A percentile compares a stretch with the other conserved stretches of the same genome.
phyloP scores from a whole-genome alignment of 139 green algal species.

The Chlamydomonas sp. region DNA sequence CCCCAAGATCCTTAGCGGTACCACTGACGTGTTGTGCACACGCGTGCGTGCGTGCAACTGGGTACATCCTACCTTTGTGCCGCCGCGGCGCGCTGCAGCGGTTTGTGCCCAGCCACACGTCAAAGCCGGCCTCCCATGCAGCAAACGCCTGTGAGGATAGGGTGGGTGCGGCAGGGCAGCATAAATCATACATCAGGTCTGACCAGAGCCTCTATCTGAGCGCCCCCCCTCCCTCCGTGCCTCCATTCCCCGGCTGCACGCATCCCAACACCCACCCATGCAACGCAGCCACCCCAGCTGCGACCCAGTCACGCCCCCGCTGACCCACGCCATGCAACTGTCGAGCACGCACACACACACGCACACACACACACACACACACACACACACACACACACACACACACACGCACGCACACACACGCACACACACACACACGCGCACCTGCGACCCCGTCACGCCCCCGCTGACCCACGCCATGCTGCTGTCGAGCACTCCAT shows the following conservation, averaged over 20 bases:
- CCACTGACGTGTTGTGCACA: too few relatives aligned
- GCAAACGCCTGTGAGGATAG: conserved; percentile 76
- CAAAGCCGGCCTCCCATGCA: conserved; percentile 82
- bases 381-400: conserved; percentile 54
- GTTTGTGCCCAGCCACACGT: conserved; percentile 90
- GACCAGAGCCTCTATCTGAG: too few relatives aligned
- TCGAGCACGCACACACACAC: conserved; percentile 80
- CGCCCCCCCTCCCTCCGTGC: too few relatives aligned
- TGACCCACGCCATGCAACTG: conserved; percentile 83
- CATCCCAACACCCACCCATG: too few relatives aligned
- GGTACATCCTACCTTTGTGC: conserved; percentile 42
- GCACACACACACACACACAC: conserved; percentile 87
- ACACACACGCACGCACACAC: background rate
- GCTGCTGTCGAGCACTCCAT: conserved; percentile 81
- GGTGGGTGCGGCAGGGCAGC: too few relatives aligned
- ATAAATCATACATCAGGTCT: too few relatives aligned
- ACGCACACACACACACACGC: background rate
- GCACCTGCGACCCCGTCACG: background rate
- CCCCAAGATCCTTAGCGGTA: too few relatives aligned
- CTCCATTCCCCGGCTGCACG: too few relatives aligned
- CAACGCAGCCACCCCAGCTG: too few relatives aligned
- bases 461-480: conserved; percentile 73
- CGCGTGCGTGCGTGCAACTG: too few relatives aligned
- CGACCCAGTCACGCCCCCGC: conserved; percentile 44
- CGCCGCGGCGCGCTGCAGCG: conserved; percentile 68